phyloP scores from a whole-genome alignment of 352 stramenopile genomes.

The Phytophthora hybrid region DNA sequence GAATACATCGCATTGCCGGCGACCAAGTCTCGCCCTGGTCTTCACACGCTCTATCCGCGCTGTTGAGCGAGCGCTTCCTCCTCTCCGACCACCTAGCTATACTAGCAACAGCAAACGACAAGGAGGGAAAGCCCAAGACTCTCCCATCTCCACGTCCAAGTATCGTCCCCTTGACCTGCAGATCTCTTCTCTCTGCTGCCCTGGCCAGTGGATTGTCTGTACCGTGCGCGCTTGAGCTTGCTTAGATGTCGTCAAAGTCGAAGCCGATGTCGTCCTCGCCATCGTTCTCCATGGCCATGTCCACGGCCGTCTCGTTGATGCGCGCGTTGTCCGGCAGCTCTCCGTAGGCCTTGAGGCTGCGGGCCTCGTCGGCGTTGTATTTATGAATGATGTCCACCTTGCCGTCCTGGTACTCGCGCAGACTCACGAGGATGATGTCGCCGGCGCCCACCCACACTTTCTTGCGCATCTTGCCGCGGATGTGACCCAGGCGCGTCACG shows the following conservation, averaged over 20 bases:
- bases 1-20: conserved; percentile 45
- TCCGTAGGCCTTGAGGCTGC: conserved; percentile 99
- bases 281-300: conserved; percentile 87
- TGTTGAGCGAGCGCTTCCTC: conserved; percentile 16
- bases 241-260: conserved; percentile 93
- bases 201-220: not conserved
- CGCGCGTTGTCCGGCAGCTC: conserved; percentile 98
- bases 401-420: conserved; percentile 99
- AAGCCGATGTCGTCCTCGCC: conserved; percentile 90
- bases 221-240: conserved; percentile 3
- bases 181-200: not conserved
- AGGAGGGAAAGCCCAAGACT: too few relatives aligned
- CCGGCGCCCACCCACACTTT: conserved; percentile 99
- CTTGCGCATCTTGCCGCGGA: conserved; percentile 99
- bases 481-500: conserved; percentile 97
- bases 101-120: conserved; percentile 29
- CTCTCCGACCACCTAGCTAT: conserved; percentile 29
- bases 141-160: too few relatives aligned
- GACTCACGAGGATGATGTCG: conserved; percentile 99
- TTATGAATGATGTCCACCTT: conserved; percentile 99
- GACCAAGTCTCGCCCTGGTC: conserved; percentile 13
- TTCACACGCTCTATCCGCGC: conserved; percentile 25
- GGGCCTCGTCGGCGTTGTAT: conserved; percentile 97
- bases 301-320: conserved; percentile 90
- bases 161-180: not conserved